phyloP scores from a whole-genome alignment of 2,329 filamentous ascomycete species.

The Trichocomaceae sp. region DNA sequence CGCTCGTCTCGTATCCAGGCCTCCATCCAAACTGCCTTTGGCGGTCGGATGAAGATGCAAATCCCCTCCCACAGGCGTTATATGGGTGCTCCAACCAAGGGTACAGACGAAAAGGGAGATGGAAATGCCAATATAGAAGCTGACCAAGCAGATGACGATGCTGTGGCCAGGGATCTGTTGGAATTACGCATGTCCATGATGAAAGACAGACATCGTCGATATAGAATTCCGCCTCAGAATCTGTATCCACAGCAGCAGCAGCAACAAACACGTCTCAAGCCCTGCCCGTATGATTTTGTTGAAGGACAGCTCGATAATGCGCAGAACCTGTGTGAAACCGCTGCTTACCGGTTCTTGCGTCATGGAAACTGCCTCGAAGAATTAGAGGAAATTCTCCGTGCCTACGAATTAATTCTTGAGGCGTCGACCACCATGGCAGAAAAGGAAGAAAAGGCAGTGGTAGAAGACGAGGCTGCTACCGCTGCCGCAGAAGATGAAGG shows the following conservation, averaged over 20 bases:
- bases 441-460: not conserved
- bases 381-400: constrained; percentile 6
- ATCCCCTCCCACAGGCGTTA: not conserved
- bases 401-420: constrained; percentile 11
- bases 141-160: not conserved
- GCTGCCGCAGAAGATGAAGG: not conserved
- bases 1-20: constrained; percentile 8
- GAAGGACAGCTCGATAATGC: constrained; percentile 9
- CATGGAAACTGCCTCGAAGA: constrained; percentile 13
- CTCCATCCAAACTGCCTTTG: constrained; percentile 6
- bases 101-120: not conserved
- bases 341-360: constrained; percentile 11
- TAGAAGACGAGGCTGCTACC: not conserved
- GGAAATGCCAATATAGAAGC: constrained; percentile 8
- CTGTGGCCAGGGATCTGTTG: not conserved
- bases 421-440: constrained; percentile 12
- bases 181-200: constrained; percentile 5
- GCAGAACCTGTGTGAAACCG: constrained; percentile 12
- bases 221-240: not conserved
- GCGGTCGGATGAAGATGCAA: constrained; percentile 8
- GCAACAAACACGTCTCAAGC: not conserved
- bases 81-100: not conserved
- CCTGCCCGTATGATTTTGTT: constrained; percentile 11
- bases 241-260: not conserved
- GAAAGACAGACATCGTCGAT: constrained; percentile 2